Conservation (phyloP, 1,284 basidiomycete genomes). For the Malassezia arunalokei region DNA sequence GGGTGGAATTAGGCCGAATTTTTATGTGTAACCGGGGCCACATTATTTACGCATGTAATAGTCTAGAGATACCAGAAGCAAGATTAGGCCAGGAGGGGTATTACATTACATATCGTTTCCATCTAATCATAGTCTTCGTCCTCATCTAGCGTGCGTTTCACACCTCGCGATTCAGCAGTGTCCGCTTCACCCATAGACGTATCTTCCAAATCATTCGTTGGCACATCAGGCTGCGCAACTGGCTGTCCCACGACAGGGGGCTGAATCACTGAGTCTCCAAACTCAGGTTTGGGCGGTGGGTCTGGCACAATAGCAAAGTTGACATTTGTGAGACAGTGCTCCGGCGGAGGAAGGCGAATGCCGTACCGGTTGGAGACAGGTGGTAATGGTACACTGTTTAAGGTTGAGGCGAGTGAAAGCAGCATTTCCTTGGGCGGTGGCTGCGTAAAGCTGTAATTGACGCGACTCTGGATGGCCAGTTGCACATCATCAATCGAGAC, state of each 20-base stretch:
- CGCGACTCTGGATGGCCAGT: constrained; percentile 78
- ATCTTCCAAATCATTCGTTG: not conserved
- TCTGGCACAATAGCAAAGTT: constrained; percentile 89
- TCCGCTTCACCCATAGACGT: constrained; percentile 17
- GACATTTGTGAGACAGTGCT: constrained; percentile 73
- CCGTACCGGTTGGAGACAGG: constrained; percentile 90
- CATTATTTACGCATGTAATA: not conserved
- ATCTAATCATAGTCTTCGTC: constrained; percentile 42
- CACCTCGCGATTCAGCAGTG: constrained; percentile 15
- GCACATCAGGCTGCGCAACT: not conserved
- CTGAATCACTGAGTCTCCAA: constrained; percentile 8
- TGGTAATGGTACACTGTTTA: constrained; percentile 78
- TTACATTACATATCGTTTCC: too few species aligned
- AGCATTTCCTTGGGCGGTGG: constrained; percentile 92
- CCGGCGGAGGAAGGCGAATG: constrained; percentile 67
- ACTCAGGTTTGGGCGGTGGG: constrained; percentile 49
- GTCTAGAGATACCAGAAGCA: too few species aligned
- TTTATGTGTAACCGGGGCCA: not conserved
- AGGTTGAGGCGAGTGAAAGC: constrained; percentile 72
- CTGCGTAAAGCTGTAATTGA: constrained; percentile 86
- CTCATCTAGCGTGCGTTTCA: constrained; percentile 38
- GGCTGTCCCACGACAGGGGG: not conserved
- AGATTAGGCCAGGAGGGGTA: too few species aligned
- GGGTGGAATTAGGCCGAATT: not conserved
- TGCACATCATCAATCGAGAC: constrained; percentile 75